Conservation (phyloP, 1,139 yeast genomes). For the Pneumocystis oryctolagi region DNA sequence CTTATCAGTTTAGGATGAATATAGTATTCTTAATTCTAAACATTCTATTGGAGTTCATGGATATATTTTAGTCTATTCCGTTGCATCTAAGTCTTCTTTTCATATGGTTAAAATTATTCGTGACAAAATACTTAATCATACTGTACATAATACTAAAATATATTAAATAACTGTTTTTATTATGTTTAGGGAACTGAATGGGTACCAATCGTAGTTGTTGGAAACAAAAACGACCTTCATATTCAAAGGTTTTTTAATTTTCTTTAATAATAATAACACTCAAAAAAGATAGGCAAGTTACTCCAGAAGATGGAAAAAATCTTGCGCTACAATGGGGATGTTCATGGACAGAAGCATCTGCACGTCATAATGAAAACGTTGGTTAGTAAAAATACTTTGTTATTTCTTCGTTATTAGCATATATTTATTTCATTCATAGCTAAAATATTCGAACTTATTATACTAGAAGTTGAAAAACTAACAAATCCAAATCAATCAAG, state of each 20-base stretch:
- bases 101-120: constrained; percentile 64
- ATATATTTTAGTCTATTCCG: constrained; percentile 66
- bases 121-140: constrained; percentile 66
- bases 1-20: constrained; percentile 43
- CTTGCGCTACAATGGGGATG: constrained; percentile 49
- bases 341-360: constrained; percentile 68
- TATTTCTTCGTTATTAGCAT: not conserved
- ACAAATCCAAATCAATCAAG: constrained; percentile 33
- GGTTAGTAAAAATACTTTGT: constrained; percentile 17
- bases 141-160: constrained; percentile 18
- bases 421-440: constrained; percentile 7
- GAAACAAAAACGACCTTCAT: constrained; percentile 58
- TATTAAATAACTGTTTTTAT: not conserved
- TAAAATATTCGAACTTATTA: constrained; percentile 48
- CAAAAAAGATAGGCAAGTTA: constrained; percentile 33
- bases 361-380: constrained; percentile 57
- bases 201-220: constrained; percentile 69
- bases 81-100: constrained; percentile 64
- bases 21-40: constrained; percentile 67
- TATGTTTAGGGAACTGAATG: constrained; percentile 40
- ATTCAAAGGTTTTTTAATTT: constrained; percentile 8
- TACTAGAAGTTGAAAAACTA: constrained; percentile 54
- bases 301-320: constrained; percentile 45
- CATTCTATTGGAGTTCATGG: constrained; percentile 78
- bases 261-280: constrained; percentile 14